Conservation (phyloP, 352 stramenopile genomes). For the Pythium scleroteichum region DNA sequence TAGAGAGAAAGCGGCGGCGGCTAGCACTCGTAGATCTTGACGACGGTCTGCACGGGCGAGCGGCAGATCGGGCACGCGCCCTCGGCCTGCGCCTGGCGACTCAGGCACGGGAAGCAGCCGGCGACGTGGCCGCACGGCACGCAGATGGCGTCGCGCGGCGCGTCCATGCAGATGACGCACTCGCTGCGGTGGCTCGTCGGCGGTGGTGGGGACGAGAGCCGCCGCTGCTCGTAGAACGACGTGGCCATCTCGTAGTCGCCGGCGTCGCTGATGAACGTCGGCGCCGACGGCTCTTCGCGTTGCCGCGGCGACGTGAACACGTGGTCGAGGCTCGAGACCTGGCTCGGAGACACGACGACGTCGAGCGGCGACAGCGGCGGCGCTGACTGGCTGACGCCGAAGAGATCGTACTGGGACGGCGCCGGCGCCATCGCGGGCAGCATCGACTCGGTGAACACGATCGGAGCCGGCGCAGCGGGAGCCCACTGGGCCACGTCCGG, state of each 20-base stretch:
- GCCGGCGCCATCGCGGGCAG: not conserved
- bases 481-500: slow-evolving; percentile 7
- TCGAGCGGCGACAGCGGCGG: slow-evolving; percentile 12
- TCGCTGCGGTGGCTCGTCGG: slow-evolving; percentile 22
- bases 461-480: not conserved
- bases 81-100: slow-evolving; percentile 29
- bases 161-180: slow-evolving; percentile 65
- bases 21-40: slow-evolving; percentile 43
- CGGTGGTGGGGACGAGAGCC: not conserved
- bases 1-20: not conserved
- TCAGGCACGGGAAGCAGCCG: slow-evolving; percentile 52
- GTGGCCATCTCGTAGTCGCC: slow-evolving; percentile 1
- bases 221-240: slow-evolving; percentile 18
- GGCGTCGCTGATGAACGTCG: slow-evolving; percentile 16
- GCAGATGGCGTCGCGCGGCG: slow-evolving; percentile 53
- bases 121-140: slow-evolving; percentile 66
- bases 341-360: slow-evolving; percentile 5
- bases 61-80: slow-evolving; percentile 52
- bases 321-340: slow-evolving; percentile 1
- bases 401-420: slow-evolving; percentile 5
- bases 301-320: slow-evolving; percentile 8
- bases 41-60: slow-evolving; percentile 34
- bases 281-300: slow-evolving; percentile 18
- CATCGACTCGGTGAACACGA: slow-evolving; percentile 10
- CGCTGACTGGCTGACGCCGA: slow-evolving; percentile 6